Base-by-base conservation (phyloP, 73 alveolate genomes). In the Durusdinium trenchii region DNA sequence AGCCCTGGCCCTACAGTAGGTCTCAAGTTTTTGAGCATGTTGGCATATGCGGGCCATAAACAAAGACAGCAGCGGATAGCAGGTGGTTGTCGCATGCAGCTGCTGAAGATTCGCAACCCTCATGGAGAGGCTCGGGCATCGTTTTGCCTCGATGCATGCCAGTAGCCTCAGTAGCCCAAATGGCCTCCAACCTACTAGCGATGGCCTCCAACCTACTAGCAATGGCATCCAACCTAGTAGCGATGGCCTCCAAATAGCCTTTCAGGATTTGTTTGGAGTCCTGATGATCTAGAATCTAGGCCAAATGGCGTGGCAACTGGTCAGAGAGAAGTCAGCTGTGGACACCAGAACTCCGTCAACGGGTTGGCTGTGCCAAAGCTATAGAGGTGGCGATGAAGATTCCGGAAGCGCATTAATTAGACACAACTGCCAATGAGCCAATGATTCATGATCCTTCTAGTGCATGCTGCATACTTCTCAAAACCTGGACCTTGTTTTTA, bases 271-370 rank as follows among this genome's bases (percentile, higher is more conserved):
- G n/a, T 30, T 82, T 57, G 35, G 47, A 64, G 42, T 9, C n/a
- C 16, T 46, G 35, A n/a, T 9, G 42, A 16, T 23, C 69, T 57
- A 12, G 64, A 43, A 7, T 6, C 3, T 71, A 90, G 96, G 96
- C 62, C 69, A 73, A 75, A 35, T 90, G 96, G 96, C 96, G 71
- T 23, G 96, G 96, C 54, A 90, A 67, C 60, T 90, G 96, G 96
- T 90, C 96, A 6, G 96, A 90, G 46, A 51, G 71, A 28, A 90
- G 96, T 30, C 86, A 45, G 45, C 47, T 90, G 96, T 90, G 96
- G 96, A 90, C 96, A 12, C 96, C 96, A 2, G 87, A 90, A 42
- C 96, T 90, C 47, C 96, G 96, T 10, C 54, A 50, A 14, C 96
- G 46, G n/a, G 86, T 90, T 52, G 96, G 86, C 54, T 62, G 75